Base-by-base conservation (phyloP, 2,329 filamentous ascomycete species). In the Corniculantispora saksenae region DNA sequence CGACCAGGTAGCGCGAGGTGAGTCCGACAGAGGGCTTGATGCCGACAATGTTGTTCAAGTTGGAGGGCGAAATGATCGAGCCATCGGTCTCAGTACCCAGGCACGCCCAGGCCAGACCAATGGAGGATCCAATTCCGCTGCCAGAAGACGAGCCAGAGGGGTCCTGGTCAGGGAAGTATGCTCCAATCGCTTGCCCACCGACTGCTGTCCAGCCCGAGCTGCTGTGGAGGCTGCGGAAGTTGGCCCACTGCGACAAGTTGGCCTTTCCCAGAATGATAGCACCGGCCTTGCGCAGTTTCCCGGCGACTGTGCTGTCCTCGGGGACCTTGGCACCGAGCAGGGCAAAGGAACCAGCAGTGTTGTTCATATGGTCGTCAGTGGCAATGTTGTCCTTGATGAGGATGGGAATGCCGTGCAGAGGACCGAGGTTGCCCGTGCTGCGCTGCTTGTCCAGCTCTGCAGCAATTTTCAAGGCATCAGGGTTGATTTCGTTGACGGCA, bases 21-120 rank as follows among this genome's bases (percentile, higher is more conserved):
- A 91, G 78, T 0, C 89, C 89, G 1, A 90, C 85, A 0, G 87
- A 89, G 1, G 89, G 87, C 72, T 89, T 89, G 72, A 92, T 87
- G 1, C 87, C 89, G 0, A 90, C 88, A 1, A 91, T 67, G 61
- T 89, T 88, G 74, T 85, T 89, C 1, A 69, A 63, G 29, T 74
- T 67, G 1, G 79, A 72, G 0, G 89, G 89, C 5, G 78, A 81
- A 1, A 90, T 69, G 57, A 91, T 89, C 17, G 85, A 89, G 3
- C 87, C 88, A 66, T 81, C 81, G 0, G 89, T 91, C 72, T 89
- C 89, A 0, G 87, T 86, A 1, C 88, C 88, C 2, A 91, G 73
- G 15, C 82, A 70, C 10, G 83, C 87, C 59, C 84, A 76, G 0
- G 86, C 84, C 2, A 91, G 79, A 0, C 87, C 88, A 13, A 91